Evolutionary conservation across 768 basidiomycete genomes (phyloP).

Genomic region (Chlorophyllum brunneum): DNA sequence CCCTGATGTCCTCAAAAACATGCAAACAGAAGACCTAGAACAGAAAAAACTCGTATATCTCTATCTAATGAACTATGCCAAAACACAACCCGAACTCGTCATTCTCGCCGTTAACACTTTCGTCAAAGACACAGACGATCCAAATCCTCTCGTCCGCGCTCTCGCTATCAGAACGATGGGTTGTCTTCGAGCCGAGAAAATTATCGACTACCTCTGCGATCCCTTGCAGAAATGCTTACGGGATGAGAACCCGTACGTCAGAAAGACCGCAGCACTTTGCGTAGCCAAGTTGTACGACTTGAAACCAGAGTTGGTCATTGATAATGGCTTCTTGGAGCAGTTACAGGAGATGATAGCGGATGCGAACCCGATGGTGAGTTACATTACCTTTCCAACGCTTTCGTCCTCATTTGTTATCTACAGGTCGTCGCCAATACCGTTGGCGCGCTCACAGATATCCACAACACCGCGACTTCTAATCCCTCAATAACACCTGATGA

Average conservation of each 20-base stretch:
- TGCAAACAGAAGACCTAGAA: slow-evolving; percentile 99
- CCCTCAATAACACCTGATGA: slow-evolving; percentile 54
- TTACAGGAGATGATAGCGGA: slow-evolving; percentile 92
- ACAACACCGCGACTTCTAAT: slow-evolving; percentile 60
- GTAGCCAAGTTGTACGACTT: slow-evolving; percentile 98
- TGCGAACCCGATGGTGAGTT: slow-evolving; percentile 89
- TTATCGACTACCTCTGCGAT: slow-evolving; percentile 97
- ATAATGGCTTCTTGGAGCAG: slow-evolving; percentile 89
- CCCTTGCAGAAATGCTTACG: slow-evolving; percentile 87
- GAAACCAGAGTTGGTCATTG: slow-evolving; percentile 91
- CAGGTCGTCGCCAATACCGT: slow-evolving; percentile 98
- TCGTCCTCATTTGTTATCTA: slow-evolving; percentile 1
- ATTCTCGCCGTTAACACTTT: slow-evolving; percentile 99
- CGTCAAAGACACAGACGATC: slow-evolving; percentile 95
- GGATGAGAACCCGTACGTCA: slow-evolving; percentile 97
- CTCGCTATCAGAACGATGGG: slow-evolving; percentile 98
- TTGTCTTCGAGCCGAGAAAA: slow-evolving; percentile 95
- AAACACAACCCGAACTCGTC: slow-evolving; percentile 97
- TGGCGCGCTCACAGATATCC: slow-evolving; percentile 89
- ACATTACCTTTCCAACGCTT: neutral
- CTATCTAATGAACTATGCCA: slow-evolving; percentile 99
- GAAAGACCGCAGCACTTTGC: slow-evolving; percentile 95
- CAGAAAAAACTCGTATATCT: slow-evolving; percentile 99
- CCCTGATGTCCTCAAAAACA: slow-evolving; percentile 98
- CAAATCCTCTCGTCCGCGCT: slow-evolving; percentile 94